phyloP scores from a whole-genome alignment of 2,329 filamentous ascomycete species.

The Scedosporium boydii region DNA sequence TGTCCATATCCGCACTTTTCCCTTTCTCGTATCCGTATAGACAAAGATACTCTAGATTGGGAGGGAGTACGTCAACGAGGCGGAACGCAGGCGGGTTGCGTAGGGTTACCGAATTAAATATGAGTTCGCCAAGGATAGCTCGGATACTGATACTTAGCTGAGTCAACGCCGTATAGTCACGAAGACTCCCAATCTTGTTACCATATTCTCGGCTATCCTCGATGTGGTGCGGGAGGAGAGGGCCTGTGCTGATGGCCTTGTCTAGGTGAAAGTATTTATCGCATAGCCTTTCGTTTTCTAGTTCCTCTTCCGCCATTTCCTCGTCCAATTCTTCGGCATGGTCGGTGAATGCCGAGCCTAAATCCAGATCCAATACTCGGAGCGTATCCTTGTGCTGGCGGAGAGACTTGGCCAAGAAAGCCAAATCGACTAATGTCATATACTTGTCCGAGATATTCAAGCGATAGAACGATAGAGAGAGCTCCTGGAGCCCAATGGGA shows the following conservation, averaged over 20 bases:
- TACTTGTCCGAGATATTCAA: no score
- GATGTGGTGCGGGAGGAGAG: not conserved
- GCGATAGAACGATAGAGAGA: constrained; percentile 4
- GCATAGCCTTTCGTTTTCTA: not conserved
- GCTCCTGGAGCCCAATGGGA: constrained; percentile 8
- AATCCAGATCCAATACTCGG: constrained; percentile 7
- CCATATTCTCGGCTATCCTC: constrained; percentile 1
- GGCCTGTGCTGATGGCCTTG: not conserved
- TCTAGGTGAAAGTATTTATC: not conserved
- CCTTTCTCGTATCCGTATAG: constrained; percentile 10
- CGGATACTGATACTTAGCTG: constrained; percentile 5
- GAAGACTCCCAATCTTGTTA: constrained; percentile 7
- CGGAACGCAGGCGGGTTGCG: not conserved
- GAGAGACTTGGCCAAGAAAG: constrained; percentile 8
- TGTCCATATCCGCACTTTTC: constrained; percentile 1
- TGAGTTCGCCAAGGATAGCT: not conserved
- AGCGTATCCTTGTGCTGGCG: constrained; percentile 8
- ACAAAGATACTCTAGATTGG: constrained; percentile 9
- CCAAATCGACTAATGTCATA: not conserved
- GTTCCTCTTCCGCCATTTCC: not conserved
- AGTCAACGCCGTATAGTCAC: constrained; percentile 7
- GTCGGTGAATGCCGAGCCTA: not conserved
- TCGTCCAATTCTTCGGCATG: not conserved
- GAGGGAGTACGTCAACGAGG: constrained; percentile 9
- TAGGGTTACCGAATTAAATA: not conserved